Evolutionary conservation across 2,329 filamentous ascomycete genomes (phyloP).

Genomic region (Apiospora aurea): DNA sequence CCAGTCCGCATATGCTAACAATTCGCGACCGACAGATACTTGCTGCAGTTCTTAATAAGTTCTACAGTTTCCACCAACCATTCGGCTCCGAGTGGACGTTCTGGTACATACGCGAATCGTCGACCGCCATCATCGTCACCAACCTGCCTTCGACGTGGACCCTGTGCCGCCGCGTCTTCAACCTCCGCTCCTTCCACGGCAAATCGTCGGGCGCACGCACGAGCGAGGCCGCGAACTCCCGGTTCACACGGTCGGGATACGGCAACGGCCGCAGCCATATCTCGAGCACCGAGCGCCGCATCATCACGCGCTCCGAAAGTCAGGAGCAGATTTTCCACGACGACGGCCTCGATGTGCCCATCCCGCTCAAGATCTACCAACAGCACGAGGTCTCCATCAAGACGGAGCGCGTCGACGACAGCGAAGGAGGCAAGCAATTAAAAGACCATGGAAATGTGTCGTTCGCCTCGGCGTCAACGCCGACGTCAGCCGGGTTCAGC

Average conservation of each 20-base stretch:
- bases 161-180: constrained; percentile 47
- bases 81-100: constrained; percentile 49
- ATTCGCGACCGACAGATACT: constrained; percentile 49
- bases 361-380: constrained; percentile 48
- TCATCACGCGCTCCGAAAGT: constrained; percentile 42
- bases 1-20: not conserved
- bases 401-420: constrained; percentile 21
- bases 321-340: constrained; percentile 43
- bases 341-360: constrained; percentile 37
- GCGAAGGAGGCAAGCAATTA: not conserved
- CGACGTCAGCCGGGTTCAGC: not conserved
- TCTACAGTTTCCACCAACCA: constrained; percentile 50
- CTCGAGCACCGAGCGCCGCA: constrained; percentile 29
- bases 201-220: constrained; percentile 40
- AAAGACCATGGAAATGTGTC: not conserved
- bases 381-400: constrained; percentile 44
- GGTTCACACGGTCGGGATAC: constrained; percentile 37
- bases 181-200: constrained; percentile 44
- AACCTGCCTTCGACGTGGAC: constrained; percentile 54
- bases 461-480: constrained; percentile 1
- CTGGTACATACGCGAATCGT: constrained; percentile 55
- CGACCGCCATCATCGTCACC: constrained; percentile 52
- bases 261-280: constrained; percentile 32
- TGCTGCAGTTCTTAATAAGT: constrained; percentile 56
- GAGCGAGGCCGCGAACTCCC: constrained; percentile 26